Conservation (phyloP, 176 grass and related monocot genomes). For the Carex kokanica region DNA sequence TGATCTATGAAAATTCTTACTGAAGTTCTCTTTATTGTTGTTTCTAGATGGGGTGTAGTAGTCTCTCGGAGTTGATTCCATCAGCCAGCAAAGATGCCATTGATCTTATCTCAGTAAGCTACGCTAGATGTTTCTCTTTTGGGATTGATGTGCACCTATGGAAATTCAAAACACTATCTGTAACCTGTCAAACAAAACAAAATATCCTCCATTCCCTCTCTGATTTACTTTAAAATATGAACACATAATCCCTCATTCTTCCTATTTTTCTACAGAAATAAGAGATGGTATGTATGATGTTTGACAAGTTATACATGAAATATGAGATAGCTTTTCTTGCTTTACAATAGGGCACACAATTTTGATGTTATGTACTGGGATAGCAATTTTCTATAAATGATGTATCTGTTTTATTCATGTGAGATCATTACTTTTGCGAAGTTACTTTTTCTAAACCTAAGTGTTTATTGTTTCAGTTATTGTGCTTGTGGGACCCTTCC, state of each 20-base stretch:
- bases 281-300: not conserved
- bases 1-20: not conserved
- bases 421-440: not conserved
- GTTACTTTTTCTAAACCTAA: not conserved
- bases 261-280: not conserved
- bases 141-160: not conserved
- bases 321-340: not conserved
- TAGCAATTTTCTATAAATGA: not conserved
- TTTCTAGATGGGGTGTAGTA: slow-evolving; percentile 49
- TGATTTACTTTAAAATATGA: not conserved
- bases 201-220: not conserved
- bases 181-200: not conserved
- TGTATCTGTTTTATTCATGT: not conserved
- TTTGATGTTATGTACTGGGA: not conserved
- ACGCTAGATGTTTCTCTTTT: not conserved
- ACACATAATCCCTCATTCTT: not conserved
- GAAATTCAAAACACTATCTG: not conserved
- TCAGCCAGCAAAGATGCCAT: slow-evolving; percentile 67
- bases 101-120: slow-evolving; percentile 70
- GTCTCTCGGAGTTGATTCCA: slow-evolving; percentile 59
- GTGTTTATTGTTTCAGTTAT: slow-evolving; percentile 38
- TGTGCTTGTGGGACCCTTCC: slow-evolving; percentile 90
- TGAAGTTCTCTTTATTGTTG: slow-evolving; percentile 9
- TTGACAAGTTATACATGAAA: not conserved
- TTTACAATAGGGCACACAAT: not conserved